phyloP scores from a whole-genome alignment of 2,329 filamentous ascomycete species.

The Ceratocystis variospora region DNA sequence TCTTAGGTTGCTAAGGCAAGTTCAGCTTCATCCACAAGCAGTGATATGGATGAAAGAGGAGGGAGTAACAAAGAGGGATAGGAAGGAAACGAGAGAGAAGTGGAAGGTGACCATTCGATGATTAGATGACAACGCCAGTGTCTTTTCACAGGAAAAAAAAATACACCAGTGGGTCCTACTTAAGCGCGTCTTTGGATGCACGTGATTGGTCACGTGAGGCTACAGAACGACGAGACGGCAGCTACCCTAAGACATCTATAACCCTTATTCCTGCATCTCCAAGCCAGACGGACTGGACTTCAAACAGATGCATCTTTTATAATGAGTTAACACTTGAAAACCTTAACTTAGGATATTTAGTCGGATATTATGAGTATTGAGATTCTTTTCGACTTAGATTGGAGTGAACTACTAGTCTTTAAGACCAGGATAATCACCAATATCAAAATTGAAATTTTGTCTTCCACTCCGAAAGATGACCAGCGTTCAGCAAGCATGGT shows the following conservation, averaged over 20 bases:
- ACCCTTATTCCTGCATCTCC: neutral
- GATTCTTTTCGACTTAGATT: too few relatives aligned
- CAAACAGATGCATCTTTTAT: too few relatives aligned
- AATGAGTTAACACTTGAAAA: too few relatives aligned
- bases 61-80: neutral
- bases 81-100: neutral
- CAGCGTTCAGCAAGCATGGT: too few relatives aligned
- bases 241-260: neutral
- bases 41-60: slow-evolving; percentile 13
- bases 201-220: neutral
- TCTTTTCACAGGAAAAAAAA: slow-evolving; percentile 11
- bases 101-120: neutral
- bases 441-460: neutral
- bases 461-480: too few relatives aligned
- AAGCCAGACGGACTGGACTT: neutral
- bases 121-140: neutral
- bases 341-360: too few relatives aligned
- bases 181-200: neutral
- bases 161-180: slow-evolving; percentile 10
- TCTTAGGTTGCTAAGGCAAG: slow-evolving; percentile 13
- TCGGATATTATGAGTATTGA: too few relatives aligned
- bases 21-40: slow-evolving; percentile 19
- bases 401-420: neutral
- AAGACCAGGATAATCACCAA: neutral
- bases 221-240: too few relatives aligned